phyloP scores from a whole-genome alignment of 495 filamentous ascomycete genomes.

The Lepidopterella palustris region DNA sequence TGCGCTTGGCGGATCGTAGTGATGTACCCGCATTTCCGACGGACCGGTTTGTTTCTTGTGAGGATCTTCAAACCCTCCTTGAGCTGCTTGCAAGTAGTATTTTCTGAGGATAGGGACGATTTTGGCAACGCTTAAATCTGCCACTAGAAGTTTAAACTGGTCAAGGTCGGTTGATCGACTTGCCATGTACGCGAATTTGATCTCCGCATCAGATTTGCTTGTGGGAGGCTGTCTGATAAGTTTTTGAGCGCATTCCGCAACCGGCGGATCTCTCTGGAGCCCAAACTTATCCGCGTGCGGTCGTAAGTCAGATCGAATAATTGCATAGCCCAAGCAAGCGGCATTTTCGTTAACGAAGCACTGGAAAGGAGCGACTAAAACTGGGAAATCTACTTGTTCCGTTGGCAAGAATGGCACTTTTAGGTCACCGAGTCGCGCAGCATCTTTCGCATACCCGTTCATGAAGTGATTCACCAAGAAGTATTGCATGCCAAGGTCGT shows the following conservation, averaged over 20 bases:
- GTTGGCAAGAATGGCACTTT: slow-evolving; percentile 66
- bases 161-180: slow-evolving; percentile 64
- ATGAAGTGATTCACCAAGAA: slow-evolving; percentile 69
- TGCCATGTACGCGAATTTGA: slow-evolving; percentile 77
- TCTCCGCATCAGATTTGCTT: slow-evolving; percentile 54
- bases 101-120: slow-evolving; percentile 60
- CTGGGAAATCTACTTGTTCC: slow-evolving; percentile 51
- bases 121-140: slow-evolving; percentile 50
- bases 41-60: slow-evolving; percentile 25
- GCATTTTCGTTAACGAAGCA: slow-evolving; percentile 79
- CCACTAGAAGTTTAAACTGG: slow-evolving; percentile 45
- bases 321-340: slow-evolving; percentile 68
- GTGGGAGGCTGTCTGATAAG: slow-evolving; percentile 65
- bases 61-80: slow-evolving; percentile 33
- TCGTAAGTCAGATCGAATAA: slow-evolving; percentile 66
- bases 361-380: slow-evolving; percentile 60
- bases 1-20: slow-evolving; percentile 24
- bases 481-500: slow-evolving; percentile 68
- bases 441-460: slow-evolving; percentile 63
- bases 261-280: slow-evolving; percentile 69
- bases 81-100: slow-evolving; percentile 18
- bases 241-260: slow-evolving; percentile 63
- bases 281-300: slow-evolving; percentile 75
- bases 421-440: slow-evolving; percentile 43
- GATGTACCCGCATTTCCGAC: slow-evolving; percentile 20